Conservation (phyloP, 192 early-diverging fungal species). For the Coemansia furcata region DNA sequence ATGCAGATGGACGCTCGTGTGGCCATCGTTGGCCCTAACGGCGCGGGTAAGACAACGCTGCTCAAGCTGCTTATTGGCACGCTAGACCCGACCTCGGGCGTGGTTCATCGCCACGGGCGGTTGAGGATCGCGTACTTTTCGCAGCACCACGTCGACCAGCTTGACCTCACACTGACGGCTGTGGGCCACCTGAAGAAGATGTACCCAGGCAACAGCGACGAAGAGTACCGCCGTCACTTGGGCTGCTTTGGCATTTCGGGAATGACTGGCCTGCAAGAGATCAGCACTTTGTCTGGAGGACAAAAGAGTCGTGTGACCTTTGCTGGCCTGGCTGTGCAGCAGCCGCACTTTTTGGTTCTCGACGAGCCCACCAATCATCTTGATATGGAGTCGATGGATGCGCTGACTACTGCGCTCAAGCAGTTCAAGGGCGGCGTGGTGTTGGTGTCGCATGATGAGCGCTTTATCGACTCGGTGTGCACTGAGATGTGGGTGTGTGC, state of each 20-base stretch:
- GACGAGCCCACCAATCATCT: constrained; percentile 97
- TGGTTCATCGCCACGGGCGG: constrained; percentile 88
- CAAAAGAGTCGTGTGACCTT: constrained; percentile 97
- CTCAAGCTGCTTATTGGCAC: constrained; percentile 87
- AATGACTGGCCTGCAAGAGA: constrained; percentile 90
- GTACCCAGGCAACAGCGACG: constrained; percentile 89
- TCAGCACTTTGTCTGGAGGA: constrained; percentile 94
- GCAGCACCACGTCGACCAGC: constrained; percentile 97
- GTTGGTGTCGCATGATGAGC: constrained; percentile 96
- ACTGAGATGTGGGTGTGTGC: constrained; percentile 93
- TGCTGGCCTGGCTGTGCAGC: constrained; percentile 83
- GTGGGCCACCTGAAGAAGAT: constrained; percentile 86
- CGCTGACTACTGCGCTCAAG: constrained; percentile 79
- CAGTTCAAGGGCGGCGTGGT: constrained; percentile 93
- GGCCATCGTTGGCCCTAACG: constrained; percentile 99
- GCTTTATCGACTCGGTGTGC: constrained; percentile 87
- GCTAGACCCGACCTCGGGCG: constrained; percentile 74
- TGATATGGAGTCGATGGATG: constrained; percentile 93
- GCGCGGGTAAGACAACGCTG: constrained; percentile 97
- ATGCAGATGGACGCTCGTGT: constrained; percentile 97
- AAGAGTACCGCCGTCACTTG: constrained; percentile 93
- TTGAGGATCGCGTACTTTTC: constrained; percentile 92
- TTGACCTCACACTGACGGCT: constrained; percentile 79
- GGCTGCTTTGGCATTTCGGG: constrained; percentile 96
- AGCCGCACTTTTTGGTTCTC: constrained; percentile 93